phyloP scores from a whole-genome alignment of 129 eudicot genomes.

The Helianthus tuberosus region DNA sequence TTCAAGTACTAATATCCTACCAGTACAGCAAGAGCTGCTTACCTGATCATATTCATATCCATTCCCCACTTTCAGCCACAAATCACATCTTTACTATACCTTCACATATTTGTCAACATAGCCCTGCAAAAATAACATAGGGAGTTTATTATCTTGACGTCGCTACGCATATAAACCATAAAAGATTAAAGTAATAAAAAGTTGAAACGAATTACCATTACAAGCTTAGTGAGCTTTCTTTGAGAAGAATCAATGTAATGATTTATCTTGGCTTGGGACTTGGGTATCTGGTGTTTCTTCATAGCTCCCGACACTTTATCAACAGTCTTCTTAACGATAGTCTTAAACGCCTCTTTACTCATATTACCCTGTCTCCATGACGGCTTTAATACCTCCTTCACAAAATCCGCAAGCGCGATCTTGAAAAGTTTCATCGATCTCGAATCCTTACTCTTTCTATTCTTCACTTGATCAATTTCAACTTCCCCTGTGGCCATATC shows the following conservation, averaged over 20 bases:
- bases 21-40: slow-evolving; percentile 27
- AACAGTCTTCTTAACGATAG: slow-evolving; percentile 96
- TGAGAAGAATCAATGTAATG: slow-evolving; percentile 87
- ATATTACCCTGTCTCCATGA: slow-evolving; percentile 98
- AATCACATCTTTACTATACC: slow-evolving; percentile 36
- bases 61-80: not conserved
- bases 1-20: slow-evolving; percentile 11
- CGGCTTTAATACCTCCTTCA: slow-evolving; percentile 90
- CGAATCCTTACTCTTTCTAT: slow-evolving; percentile 70
- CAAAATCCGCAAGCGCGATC: slow-evolving; percentile 80
- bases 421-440: slow-evolving; percentile 81
- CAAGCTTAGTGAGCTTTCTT: slow-evolving; percentile 86
- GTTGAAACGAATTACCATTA: slow-evolving; percentile 58
- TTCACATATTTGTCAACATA: slow-evolving; percentile 94
- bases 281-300: slow-evolving; percentile 81
- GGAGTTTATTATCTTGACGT: not conserved
- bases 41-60: slow-evolving; percentile 13
- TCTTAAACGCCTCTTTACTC: slow-evolving; percentile 99
- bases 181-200: slow-evolving; percentile 1
- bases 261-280: slow-evolving; percentile 79
- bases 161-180: not conserved
- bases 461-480: slow-evolving; percentile 83
- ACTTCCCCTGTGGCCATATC: slow-evolving; percentile 56
- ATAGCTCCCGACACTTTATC: slow-evolving; percentile 96
- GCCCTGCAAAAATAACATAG: slow-evolving; percentile 58